Evolutionary conservation across 2,329 filamentous ascomycete genomes (phyloP).

Genomic region (Cercospora zeina): DNA sequence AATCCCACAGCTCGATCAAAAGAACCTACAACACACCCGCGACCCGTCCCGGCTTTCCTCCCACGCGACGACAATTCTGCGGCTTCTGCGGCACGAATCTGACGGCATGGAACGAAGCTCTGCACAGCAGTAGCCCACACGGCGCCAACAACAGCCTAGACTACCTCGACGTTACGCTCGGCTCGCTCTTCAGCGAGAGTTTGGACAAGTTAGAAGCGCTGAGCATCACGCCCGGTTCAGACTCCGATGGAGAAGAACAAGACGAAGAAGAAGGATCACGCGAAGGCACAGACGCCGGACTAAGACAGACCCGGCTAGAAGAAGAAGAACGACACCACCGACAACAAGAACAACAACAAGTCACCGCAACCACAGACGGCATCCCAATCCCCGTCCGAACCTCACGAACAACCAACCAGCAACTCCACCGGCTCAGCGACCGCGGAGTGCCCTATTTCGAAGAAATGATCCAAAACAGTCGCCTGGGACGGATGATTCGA

Average conservation of each 20-base stretch:
- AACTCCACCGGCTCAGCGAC: constrained; percentile 33
- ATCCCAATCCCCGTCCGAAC: constrained; percentile 15
- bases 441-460: constrained; percentile 84
- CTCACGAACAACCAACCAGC: constrained; percentile 22
- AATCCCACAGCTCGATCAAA: constrained; percentile 54
- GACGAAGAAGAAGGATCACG: constrained; percentile 19
- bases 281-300: constrained; percentile 8
- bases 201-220: constrained; percentile 71
- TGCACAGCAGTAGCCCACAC: constrained; percentile 43
- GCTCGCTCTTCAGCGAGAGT: constrained; percentile 70
- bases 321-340: neutral
- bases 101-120: constrained; percentile 52
- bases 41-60: constrained; percentile 58
- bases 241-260: constrained; percentile 35
- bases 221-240: constrained; percentile 62
- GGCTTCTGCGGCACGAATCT: constrained; percentile 88
- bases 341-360: neutral
- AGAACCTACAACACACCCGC: constrained; percentile 47
- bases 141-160: constrained; percentile 72
- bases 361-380: neutral
- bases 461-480: constrained; percentile 72
- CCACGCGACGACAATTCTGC: constrained; percentile 75
- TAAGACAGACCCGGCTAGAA: constrained; percentile 18
- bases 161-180: constrained; percentile 79
- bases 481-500: constrained; percentile 65